A percentile compares a stretch with the other conserved stretches of the same genome.
phyloP scores from a whole-genome alignment of 768 basidiomycete species.

The Lactarius hatsudake region DNA sequence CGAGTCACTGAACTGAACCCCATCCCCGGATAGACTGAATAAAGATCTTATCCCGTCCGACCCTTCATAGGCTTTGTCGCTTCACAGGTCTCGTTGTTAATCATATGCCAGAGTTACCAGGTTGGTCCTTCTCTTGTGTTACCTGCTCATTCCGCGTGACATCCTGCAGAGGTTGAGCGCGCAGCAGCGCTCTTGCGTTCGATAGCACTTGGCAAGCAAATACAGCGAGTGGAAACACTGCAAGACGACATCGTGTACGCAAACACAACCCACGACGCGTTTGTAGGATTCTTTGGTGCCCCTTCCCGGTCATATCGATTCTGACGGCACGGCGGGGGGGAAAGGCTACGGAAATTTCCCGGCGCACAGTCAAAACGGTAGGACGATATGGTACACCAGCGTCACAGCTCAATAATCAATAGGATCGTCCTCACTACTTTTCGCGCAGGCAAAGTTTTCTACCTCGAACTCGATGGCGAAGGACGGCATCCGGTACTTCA shows the following conservation, averaged over 20 bases:
- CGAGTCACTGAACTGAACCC: no score
- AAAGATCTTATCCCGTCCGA: no score
- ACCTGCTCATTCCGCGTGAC: neutral
- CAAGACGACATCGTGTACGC: constrained; percentile 65
- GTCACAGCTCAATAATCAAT: neutral
- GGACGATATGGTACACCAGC: constrained; percentile 50
- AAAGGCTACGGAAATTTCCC: constrained; percentile 54
- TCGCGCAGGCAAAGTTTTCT: constrained; percentile 60
- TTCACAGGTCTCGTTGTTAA: no score
- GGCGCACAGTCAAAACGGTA: constrained; percentile 46
- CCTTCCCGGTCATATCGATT: neutral
- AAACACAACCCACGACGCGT: constrained; percentile 52
- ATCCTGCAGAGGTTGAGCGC: constrained; percentile 60
- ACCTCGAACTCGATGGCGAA: constrained; percentile 57
- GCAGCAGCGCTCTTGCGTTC: constrained; percentile 55
- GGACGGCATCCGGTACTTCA: constrained; percentile 69
- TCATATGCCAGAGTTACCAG: constrained; percentile 25
- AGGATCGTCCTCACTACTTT: neutral
- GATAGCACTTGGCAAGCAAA: constrained; percentile 51
- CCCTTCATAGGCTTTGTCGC: neutral
- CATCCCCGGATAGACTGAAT: no score
- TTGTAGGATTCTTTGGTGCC: constrained; percentile 46
- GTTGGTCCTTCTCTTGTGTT: neutral
- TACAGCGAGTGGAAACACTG: constrained; percentile 53
- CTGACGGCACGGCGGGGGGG: constrained; percentile 17